These are phyloP conservation scores for Rhizopogon rudus DNA, from an alignment of 768 basidiomycete genomes.

Conservation along the genomic window DNA sequence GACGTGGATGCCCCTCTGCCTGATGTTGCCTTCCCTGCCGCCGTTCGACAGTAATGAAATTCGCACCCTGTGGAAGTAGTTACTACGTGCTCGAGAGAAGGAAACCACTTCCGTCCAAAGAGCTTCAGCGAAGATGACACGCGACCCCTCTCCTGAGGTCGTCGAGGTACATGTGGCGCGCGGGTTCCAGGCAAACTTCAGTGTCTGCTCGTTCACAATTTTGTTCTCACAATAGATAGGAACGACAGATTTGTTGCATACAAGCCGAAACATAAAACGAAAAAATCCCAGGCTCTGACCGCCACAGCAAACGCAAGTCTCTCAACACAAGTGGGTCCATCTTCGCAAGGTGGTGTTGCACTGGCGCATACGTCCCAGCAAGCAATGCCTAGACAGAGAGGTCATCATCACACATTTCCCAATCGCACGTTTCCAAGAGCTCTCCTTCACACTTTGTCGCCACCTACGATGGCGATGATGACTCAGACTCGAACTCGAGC, in stretches of 20 bases:
- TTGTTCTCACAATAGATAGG: no score
- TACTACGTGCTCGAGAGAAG: background rate
- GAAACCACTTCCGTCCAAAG: background rate
- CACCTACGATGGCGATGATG: no score
- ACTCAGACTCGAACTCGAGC: no score
- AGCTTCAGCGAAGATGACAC: background rate
- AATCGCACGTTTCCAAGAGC: no score
- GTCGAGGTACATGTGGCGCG: background rate
- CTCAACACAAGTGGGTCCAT: background rate
- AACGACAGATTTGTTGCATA: background rate
- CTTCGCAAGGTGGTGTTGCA: background rate
- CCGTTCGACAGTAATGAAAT: background rate
- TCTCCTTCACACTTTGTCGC: no score
- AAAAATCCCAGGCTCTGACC: background rate
- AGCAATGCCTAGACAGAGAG: no score
- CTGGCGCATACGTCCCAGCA: no score
- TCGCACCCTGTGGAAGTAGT: background rate
- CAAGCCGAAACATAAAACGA: background rate
- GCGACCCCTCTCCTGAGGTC: background rate
- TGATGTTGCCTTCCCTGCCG: background rate
- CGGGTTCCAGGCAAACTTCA: background rate
- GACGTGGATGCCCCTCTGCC: background rate
- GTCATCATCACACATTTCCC: no score
- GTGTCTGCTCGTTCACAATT: background rate
- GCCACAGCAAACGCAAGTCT: background rate